Conservation (phyloP, 495 filamentous ascomycete genomes). For the Delitschia confertaspora region DNA sequence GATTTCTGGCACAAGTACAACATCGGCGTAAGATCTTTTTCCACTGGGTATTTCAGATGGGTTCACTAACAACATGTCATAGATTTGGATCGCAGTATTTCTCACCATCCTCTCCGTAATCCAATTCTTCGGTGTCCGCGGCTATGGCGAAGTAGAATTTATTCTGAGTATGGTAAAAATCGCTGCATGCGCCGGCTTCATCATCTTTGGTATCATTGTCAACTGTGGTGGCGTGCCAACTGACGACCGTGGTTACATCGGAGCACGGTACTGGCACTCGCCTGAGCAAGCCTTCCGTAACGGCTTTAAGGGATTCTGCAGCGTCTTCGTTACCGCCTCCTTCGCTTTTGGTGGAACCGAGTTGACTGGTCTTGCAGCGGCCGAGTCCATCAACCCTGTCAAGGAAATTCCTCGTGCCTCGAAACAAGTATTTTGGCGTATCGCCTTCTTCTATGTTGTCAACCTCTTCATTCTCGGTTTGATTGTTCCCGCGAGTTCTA, state of each 20-base stretch:
- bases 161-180: constrained; percentile 44
- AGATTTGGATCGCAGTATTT: constrained; percentile 42
- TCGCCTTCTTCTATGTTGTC: constrained; percentile 66
- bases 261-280: constrained; percentile 43
- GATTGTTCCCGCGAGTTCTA: constrained; percentile 51
- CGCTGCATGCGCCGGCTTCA: constrained; percentile 40
- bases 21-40: constrained; percentile 33
- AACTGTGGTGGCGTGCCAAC: constrained; percentile 31
- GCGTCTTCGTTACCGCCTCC: constrained; percentile 61
- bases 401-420: constrained; percentile 28
- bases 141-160: constrained; percentile 50
- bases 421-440: constrained; percentile 27
- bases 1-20: constrained; percentile 48
- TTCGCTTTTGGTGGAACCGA: constrained; percentile 61
- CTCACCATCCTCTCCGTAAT: constrained; percentile 37
- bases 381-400: constrained; percentile 38
- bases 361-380: constrained; percentile 42
- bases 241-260: constrained; percentile 34
- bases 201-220: constrained; percentile 35
- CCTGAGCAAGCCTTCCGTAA: constrained; percentile 52
- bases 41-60: no score
- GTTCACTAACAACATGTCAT: neutral
- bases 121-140: constrained; percentile 41
- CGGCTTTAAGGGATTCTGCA: constrained; percentile 60
- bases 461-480: constrained; percentile 66